Evolutionary conservation across 352 stramenopile genomes (phyloP), one percentile per base, ranked within the genome.

Genomic region (Phytophthora pisi): DNA sequence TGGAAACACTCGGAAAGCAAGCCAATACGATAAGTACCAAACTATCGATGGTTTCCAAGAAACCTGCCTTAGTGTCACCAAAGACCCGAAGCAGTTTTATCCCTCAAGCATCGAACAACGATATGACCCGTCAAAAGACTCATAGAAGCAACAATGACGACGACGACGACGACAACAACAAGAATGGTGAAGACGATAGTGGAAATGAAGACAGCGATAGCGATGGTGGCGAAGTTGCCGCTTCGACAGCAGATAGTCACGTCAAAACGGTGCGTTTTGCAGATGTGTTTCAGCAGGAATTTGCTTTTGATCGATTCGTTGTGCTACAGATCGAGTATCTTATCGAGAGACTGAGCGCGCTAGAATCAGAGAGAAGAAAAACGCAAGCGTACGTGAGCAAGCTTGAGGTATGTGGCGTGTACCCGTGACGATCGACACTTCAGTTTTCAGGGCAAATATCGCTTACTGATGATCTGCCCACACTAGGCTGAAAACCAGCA

Each of bases 241-340:
- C 46, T 49, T 20, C 55, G 36, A 38, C 9, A 38, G 26, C 61
- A 65, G 28, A 40, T 26, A 60, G 56, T 23, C 78, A 86, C 20
- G 71, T 84, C n/a, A 78, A 79, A 62, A 84, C 75, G 61, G 77
- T 86, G 30, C 30, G 69, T 52, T 46, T 2, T 45, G 13, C 16
- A 16, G 16, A 4, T 15, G 9, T 45, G 15, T 15, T 45, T 6
- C 38, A 45, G 11, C 38, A 61, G 26, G 26, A 30, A 5, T 20
- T 20, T 20, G 20, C 3, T 16, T 23, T 45, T 66, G 16, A 67
- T 15, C 23, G 13, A 10, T 11, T 9, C 36, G 16, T 43, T 61
- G 7, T 16, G 36, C 23, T 23, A 40, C 61, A 91, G 82, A 88
- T 91, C 31, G 75, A 87, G 46, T 78, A 84, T 42, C 68, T 91